phyloP scores from a whole-genome alignment of 768 basidiomycete species.

The Lenzites betulinus region DNA sequence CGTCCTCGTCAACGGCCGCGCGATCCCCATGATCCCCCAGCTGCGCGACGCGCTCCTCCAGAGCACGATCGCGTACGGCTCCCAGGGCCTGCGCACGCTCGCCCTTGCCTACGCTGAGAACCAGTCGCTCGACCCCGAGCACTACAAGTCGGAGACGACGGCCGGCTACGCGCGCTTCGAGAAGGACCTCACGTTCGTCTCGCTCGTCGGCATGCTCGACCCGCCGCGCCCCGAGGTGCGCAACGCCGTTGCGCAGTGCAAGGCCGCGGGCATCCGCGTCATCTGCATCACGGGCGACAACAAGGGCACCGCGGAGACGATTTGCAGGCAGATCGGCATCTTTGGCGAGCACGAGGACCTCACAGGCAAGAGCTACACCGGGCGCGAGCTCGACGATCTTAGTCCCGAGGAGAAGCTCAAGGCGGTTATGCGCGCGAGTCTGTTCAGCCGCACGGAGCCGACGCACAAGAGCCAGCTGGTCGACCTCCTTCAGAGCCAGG shows the following conservation, averaged over 20 bases:
- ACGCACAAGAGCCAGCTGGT: conserved; percentile 94
- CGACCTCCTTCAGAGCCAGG: conserved; percentile 88
- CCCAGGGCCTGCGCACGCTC: conserved; percentile 84
- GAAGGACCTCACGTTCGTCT: conserved; percentile 89
- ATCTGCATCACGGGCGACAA: conserved; percentile 99
- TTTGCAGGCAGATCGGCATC: conserved; percentile 94
- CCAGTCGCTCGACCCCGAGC: conserved; percentile 70
- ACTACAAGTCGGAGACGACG: conserved; percentile 80
- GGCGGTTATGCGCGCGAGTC: conserved; percentile 83
- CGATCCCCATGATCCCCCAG: conserved; percentile 62
- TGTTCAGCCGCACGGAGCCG: conserved; percentile 95
- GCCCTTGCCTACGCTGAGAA: conserved; percentile 87
- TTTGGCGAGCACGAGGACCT: conserved; percentile 86
- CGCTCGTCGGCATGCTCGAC: conserved; percentile 96
- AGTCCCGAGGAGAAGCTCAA: conserved; percentile 77
- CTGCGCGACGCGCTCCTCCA: conserved; percentile 64
- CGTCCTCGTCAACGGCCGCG: conserved; percentile 63
- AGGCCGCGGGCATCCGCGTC: conserved; percentile 90
- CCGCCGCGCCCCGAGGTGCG: conserved; percentile 95
- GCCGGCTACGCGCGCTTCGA: conserved; percentile 91
- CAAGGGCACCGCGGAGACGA: conserved; percentile 96
- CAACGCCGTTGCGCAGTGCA: conserved; percentile 85
- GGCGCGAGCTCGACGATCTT: conserved; percentile 85
- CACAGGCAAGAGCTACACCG: conserved; percentile 95
- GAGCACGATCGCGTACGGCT: conserved; percentile 72